A percentile compares a stretch with the other conserved stretches of the same genome.
Conservation (phyloP, 805 yeast species). For the Brettanomyces custersianus region DNA sequence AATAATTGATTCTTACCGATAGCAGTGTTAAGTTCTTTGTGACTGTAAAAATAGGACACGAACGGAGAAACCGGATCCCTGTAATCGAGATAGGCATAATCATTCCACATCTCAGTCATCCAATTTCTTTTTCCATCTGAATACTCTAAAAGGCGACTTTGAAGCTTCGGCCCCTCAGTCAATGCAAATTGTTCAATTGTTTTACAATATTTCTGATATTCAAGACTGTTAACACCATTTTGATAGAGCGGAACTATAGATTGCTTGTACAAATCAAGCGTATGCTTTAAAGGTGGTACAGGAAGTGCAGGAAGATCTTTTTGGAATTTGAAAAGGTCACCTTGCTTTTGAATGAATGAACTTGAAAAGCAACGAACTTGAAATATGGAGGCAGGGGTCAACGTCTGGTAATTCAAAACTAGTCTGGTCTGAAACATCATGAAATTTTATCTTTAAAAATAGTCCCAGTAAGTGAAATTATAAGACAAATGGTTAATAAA, state of each 20-base stretch:
- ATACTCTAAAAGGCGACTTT: constrained; percentile 49
- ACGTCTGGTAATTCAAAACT: too few species aligned
- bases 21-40: constrained; percentile 52
- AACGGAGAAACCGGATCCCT: constrained; percentile 93
- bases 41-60: constrained; percentile 83
- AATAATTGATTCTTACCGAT: constrained; percentile 56
- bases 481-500: too few species aligned
- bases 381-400: too few species aligned
- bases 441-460: too few species aligned
- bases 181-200: constrained; percentile 57
- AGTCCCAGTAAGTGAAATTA: too few species aligned
- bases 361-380: too few species aligned
- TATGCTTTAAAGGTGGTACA: constrained; percentile 70
- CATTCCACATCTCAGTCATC: constrained; percentile 91
- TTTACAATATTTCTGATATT: constrained; percentile 33
- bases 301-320: constrained; percentile 73
- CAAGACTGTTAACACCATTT: constrained; percentile 35
- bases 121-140: constrained; percentile 65
- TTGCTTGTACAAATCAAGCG: constrained; percentile 59
- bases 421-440: too few species aligned
- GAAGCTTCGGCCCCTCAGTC: constrained; percentile 58
- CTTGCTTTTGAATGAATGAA: constrained; percentile 39
- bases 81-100: constrained; percentile 82
- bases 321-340: constrained; percentile 67
- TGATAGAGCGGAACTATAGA: constrained; percentile 64